Evolutionary conservation across 257 asterid genomes (phyloP).

Genomic region (Galeopsis tetrahit): DNA sequence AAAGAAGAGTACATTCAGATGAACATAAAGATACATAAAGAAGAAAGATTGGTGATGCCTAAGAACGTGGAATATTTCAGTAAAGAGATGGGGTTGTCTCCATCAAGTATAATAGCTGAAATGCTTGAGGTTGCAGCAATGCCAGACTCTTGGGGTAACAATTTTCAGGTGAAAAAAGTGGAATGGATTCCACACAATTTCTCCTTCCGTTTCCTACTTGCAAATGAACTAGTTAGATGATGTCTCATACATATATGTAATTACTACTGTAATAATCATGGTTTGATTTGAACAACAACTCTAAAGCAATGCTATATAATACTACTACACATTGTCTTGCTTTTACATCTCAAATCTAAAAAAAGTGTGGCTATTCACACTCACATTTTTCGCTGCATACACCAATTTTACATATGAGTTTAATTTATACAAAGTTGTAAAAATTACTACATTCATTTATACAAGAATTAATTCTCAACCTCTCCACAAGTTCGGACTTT

Average conservation of each 20-base stretch:
- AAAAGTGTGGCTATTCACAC: no score
- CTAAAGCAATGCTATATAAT: no score
- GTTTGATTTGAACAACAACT: no score
- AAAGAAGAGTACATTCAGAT: constrained; percentile 88
- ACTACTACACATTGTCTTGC: no score
- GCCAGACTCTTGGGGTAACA: constrained; percentile 44
- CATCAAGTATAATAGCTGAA: constrained; percentile 51
- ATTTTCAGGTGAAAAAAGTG: constrained; percentile 54
- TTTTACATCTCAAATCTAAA: no score
- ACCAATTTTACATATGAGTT: no score
- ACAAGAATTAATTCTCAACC: no score
- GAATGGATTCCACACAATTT: constrained; percentile 76
- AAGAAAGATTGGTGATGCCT: constrained; percentile 65
- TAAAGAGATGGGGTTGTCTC: constrained; percentile 62
- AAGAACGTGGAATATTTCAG: constrained; percentile 68
- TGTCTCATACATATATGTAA: neutral
- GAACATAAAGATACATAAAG: constrained; percentile 61
- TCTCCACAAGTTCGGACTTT: no score
- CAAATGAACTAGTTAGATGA: constrained; percentile 56
- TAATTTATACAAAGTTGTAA: no score
- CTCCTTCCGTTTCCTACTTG: constrained; percentile 61
- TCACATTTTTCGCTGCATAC: no score
- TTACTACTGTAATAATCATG: no score
- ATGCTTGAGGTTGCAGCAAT: constrained; percentile 61
- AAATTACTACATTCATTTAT: no score